Evolutionary conservation across 805 yeast species (phyloP), one percentile per base, ranked within the genome.

Genomic region (Saccharomyces paradoxus): DNA sequence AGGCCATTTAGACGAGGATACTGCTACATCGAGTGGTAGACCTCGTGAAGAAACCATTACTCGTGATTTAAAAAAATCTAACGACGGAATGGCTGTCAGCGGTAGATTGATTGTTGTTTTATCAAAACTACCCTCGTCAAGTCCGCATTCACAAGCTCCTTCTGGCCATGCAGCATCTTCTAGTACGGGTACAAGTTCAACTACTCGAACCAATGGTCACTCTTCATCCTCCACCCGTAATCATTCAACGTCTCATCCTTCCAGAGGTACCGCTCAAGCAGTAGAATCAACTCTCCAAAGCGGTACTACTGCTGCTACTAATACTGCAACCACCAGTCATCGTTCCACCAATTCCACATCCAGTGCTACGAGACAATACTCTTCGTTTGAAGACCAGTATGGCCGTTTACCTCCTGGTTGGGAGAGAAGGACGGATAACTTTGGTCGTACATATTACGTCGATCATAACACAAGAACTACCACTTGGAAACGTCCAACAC

Each of bases 351-450:
- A 53, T 8, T 44, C 63, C n/a, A 48, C 62, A n/a, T 28, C 57
- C 14, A 46, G 55, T 13, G 54, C 59, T 48, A 50, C 60, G 27
- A 81, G 90, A 65, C 95, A 86, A 66, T 86, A 84, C 63, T 87
- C 96, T 4, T 89, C 98, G 1, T 94, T 94, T 70, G 99, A 94
- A 73, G 99, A 94, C 73, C 98, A 92, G 71, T 82, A 84, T 64
- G 99, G 99, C 47, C 80, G 97, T 67, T 78, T 94, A 61, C 99
- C 99, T 2, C 89, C 97, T 6, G 99, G 99, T 3, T 94, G 99
- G 98, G 99, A 94, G 72, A 84, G 99, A 63, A 82, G 99, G 73
- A 91, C 98, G 1, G 99, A 94, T 71, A 89, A 90, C 71, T 88
- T 90, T 66, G 99, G 99, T 29, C 82, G 99, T 67, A 92, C 98